These are phyloP conservation scores for Vinca major DNA, from an alignment of 305 asterid genomes.

Conservation along the genomic window DNA sequence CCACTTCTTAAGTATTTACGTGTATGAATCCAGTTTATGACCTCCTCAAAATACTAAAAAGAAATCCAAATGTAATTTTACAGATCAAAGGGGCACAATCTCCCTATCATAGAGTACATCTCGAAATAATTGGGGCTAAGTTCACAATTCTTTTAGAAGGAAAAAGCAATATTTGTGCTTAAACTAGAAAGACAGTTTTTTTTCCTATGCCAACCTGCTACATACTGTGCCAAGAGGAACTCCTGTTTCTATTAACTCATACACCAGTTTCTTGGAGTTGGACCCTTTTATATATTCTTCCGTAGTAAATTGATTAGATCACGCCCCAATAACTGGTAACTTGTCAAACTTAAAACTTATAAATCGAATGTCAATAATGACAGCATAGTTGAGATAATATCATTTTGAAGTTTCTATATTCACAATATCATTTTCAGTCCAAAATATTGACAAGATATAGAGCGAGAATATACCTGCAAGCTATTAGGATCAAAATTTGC, in stretches of 20 bases:
- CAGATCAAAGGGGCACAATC: background rate
- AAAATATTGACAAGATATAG: background rate
- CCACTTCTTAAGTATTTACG: background rate
- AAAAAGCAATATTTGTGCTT: background rate
- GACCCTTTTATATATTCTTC: background rate
- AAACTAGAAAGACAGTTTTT: background rate
- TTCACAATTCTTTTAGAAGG: background rate
- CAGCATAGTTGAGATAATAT: background rate
- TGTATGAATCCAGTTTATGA: background rate
- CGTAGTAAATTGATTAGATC: background rate
- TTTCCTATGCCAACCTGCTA: background rate
- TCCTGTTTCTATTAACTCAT: background rate
- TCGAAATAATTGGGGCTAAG: background rate
- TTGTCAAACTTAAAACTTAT: background rate
- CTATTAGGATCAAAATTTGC: slow-evolving; percentile 52
- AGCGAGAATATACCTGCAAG: slow-evolving; percentile 54
- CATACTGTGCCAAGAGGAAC: background rate
- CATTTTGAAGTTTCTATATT: background rate
- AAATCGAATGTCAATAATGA: background rate
- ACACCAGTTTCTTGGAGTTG: background rate
- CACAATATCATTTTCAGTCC: background rate
- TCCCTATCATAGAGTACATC: background rate
- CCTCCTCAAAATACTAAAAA: background rate
- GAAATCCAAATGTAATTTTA: background rate
- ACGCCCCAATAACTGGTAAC: background rate